These are phyloP conservation scores for Westerdykella sp. DNA, from an alignment of 2,329 filamentous ascomycete species.

Conservation along the genomic window DNA sequence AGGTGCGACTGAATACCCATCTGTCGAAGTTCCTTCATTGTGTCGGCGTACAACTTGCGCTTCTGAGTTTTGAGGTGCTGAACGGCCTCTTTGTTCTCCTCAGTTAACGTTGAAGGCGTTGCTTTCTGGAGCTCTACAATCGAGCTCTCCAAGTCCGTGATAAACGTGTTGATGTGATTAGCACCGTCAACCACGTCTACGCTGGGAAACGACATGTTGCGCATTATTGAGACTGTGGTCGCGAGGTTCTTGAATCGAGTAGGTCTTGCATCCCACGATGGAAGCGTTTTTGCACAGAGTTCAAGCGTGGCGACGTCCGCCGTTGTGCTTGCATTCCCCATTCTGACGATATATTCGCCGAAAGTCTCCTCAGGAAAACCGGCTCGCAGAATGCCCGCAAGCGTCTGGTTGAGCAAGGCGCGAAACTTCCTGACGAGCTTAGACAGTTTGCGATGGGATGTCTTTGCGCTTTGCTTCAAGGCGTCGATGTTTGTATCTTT, in stretches of 20 bases:
- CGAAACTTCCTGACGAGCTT: constrained; percentile 88
- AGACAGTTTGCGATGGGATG: constrained; percentile 88
- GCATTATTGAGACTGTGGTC: constrained; percentile 70
- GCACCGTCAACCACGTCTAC: constrained; percentile 51
- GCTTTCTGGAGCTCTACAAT: constrained; percentile 73
- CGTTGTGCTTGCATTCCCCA: constrained; percentile 10
- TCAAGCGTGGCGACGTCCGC: constrained; percentile 13
- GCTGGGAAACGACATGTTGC: constrained; percentile 52
- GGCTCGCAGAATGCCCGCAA: constrained; percentile 51
- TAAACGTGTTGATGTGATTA: constrained; percentile 59
- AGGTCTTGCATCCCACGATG: constrained; percentile 42
- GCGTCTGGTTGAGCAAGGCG: constrained; percentile 66
- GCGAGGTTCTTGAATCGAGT: constrained; percentile 64
- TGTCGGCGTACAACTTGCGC: constrained; percentile 83
- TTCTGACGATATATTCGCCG: not conserved
- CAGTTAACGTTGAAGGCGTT: constrained; percentile 72
- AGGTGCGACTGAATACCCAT: constrained; percentile 90
- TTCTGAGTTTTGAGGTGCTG: constrained; percentile 90
- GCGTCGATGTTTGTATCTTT: constrained; percentile 94
- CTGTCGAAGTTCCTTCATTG: constrained; percentile 69
- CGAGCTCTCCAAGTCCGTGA: constrained; percentile 60
- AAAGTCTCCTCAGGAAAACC: constrained; percentile 26
- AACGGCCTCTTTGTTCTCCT: constrained; percentile 77
- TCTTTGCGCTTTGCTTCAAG: constrained; percentile 78
- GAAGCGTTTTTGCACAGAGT: constrained; percentile 18